Evolutionary conservation across 495 filamentous ascomycete species (phyloP).

Genomic region (Lasiosphaeriaceae sp.): DNA sequence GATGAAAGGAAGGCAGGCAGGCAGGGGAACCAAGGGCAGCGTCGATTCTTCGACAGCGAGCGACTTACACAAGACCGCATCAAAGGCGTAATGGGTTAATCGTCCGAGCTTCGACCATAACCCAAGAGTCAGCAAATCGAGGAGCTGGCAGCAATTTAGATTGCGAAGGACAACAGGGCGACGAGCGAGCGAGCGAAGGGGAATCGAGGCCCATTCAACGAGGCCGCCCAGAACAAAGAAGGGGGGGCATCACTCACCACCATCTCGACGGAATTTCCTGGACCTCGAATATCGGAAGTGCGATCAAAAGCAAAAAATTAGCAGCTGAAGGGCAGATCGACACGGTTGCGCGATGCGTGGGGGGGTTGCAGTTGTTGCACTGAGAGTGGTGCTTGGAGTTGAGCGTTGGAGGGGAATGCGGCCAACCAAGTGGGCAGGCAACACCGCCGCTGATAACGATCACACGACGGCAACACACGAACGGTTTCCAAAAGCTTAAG

Average conservation of each 20-base stretch:
- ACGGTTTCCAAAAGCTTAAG: conserved; percentile 1
- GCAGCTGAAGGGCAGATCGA: not conserved
- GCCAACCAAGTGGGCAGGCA: not conserved
- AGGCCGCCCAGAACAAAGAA: not conserved
- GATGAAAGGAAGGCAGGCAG: conserved; percentile 1
- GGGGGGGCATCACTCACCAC: conserved; percentile 35
- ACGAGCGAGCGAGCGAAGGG: not conserved
- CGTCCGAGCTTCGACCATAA: conserved; percentile 78
- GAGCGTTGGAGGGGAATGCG: not conserved
- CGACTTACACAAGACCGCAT: conserved; percentile 81
- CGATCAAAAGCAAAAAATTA: not conserved
- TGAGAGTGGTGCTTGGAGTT: not conserved
- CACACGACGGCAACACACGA: not conserved
- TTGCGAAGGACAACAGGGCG: conserved; percentile 21
- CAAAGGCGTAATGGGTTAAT: conserved; percentile 91
- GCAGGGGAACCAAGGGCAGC: too few species aligned
- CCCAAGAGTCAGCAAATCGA: conserved; percentile 59
- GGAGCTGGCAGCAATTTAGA: conserved; percentile 45
- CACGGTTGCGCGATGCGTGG: not conserved
- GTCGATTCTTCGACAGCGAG: not conserved
- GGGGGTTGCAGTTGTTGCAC: not conserved
- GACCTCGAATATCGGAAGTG: not conserved
- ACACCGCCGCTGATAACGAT: not conserved
- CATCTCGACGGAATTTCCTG: conserved; percentile 31
- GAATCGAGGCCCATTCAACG: not conserved